Base-by-base conservation (phyloP, 2,329 filamentous ascomycete species). In the Xylariaceae sp. region DNA sequence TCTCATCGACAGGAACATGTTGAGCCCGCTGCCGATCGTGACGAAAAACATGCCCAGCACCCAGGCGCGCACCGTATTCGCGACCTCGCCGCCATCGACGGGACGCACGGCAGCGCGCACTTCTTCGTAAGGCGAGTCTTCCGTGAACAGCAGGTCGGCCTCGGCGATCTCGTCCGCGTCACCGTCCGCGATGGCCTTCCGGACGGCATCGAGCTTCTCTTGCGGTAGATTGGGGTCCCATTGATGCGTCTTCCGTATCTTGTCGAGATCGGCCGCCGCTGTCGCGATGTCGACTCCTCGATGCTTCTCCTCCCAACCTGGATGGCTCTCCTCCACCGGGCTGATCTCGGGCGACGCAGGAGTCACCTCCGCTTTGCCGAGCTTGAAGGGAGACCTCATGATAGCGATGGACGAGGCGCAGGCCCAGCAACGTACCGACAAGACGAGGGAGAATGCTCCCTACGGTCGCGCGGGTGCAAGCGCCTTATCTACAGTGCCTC, bases 11-110 rank as follows among this genome's bases (percentile, higher is more conserved):
- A 65, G 37, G 29, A 65, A 57, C 61, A 64, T 63, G 49, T 65
- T 65, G 26, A 63, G 42, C 2, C 64, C 69, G 17, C 62, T 65
- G 2, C 63, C 65, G 15, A 70, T 39, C 0, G 68, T 66, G 12
- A 69, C 65, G 43, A 71, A 71, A 13, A 69, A 48, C 49, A 69
- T 61, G 19, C 68, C 68, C 6, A 72, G 47, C 8, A 70, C 45
- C 69, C 69, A 72, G 40, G 68, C 67, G 19, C 68, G 61, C 9
- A 72, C 50, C 2, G 68, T 72, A 38, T 65, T 67, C 16, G 64
- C 62, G n/a, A 61, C 55, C 39, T 66, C 67, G 26, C 62, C 66
- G n/a, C 62, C 63, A 48, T 74, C 70, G 2, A 56, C 63, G 36
- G 67, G 66, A 17, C 66, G 64, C 9, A 73, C 71, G n/a, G 66